phyloP scores from a whole-genome alignment of 306 rosid genomes.

The Quercus cerris region DNA sequence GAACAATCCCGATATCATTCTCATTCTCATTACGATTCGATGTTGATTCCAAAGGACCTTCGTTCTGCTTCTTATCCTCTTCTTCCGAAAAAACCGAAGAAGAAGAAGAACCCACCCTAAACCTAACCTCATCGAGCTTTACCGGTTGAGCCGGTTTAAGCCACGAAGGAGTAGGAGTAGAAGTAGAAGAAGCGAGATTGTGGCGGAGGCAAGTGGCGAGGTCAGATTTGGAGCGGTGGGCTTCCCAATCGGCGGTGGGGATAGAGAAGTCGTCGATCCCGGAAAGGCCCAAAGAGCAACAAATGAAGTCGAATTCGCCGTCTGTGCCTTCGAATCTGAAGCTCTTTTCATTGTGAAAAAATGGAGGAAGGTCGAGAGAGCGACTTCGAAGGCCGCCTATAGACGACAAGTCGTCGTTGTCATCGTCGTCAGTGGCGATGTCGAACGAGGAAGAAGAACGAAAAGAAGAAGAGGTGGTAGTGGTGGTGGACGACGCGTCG shows the following conservation, averaged over 20 bases:
- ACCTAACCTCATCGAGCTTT: neutral
- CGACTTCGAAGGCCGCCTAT: neutral
- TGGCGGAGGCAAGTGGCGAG: slow-evolving; percentile 5
- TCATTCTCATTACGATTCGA: slow-evolving; percentile 27
- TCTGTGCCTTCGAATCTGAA: slow-evolving; percentile 47
- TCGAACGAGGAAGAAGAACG: neutral
- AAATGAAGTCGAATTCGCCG: slow-evolving; percentile 55
- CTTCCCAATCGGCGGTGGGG: slow-evolving; percentile 60
- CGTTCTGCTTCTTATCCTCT: slow-evolving; percentile 2
- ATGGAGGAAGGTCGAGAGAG: slow-evolving; percentile 10
- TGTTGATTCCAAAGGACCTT: slow-evolving; percentile 28
- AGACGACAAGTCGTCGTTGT: neutral
- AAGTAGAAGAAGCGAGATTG: neutral
- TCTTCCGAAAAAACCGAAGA: too few relatives aligned
- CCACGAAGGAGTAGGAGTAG: too few relatives aligned
- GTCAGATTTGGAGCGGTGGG: slow-evolving; percentile 24
- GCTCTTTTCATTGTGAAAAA: slow-evolving; percentile 19
- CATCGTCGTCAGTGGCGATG: too few relatives aligned
- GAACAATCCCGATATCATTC: neutral
- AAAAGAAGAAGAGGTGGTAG: neutral
- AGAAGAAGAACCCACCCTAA: neutral
- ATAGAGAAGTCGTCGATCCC: slow-evolving; percentile 60
- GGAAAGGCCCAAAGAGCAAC: slow-evolving; percentile 46
- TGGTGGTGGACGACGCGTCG: slow-evolving; percentile 8
- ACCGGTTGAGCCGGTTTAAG: neutral